phyloP scores from a whole-genome alignment of 257 asterid species.

The Rubia yunnanensis region DNA sequence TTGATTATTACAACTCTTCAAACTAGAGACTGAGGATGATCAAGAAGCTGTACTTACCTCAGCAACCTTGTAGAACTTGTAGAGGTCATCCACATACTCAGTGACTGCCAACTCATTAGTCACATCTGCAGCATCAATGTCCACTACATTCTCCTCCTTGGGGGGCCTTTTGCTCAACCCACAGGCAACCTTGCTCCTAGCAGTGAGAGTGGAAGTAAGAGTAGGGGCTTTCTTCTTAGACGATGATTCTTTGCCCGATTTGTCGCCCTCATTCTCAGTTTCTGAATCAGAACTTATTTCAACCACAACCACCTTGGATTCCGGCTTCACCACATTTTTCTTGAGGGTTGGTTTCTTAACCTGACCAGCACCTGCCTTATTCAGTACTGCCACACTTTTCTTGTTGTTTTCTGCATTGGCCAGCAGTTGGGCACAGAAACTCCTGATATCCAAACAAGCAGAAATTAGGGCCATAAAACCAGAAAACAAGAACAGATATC shows the following conservation, averaged over 20 bases:
- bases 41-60: slow-evolving; percentile 33
- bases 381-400: slow-evolving; percentile 29
- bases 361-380: slow-evolving; percentile 27
- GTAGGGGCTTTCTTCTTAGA: slow-evolving; percentile 49
- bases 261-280: slow-evolving; percentile 24
- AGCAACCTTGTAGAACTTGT: slow-evolving; percentile 63
- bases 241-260: slow-evolving; percentile 19
- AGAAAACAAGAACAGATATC: not conserved
- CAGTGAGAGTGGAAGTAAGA: slow-evolving; percentile 69
- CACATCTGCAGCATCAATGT: slow-evolving; percentile 23
- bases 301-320: slow-evolving; percentile 38
- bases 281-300: slow-evolving; percentile 50
- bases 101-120: slow-evolving; percentile 67
- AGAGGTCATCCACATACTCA: slow-evolving; percentile 80
- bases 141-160: slow-evolving; percentile 23
- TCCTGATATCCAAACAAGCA: slow-evolving; percentile 23
- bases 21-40: too few species aligned
- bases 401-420: slow-evolving; percentile 58
- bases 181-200: slow-evolving; percentile 91
- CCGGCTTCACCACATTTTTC: slow-evolving; percentile 42
- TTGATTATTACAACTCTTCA: too few species aligned
- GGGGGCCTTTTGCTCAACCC: slow-evolving; percentile 41
- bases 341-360: slow-evolving; percentile 42
- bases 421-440: slow-evolving; percentile 66
- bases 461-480: not conserved